Conservation (phyloP, 2,329 filamentous ascomycete genomes). For the Phialophora expanda region DNA sequence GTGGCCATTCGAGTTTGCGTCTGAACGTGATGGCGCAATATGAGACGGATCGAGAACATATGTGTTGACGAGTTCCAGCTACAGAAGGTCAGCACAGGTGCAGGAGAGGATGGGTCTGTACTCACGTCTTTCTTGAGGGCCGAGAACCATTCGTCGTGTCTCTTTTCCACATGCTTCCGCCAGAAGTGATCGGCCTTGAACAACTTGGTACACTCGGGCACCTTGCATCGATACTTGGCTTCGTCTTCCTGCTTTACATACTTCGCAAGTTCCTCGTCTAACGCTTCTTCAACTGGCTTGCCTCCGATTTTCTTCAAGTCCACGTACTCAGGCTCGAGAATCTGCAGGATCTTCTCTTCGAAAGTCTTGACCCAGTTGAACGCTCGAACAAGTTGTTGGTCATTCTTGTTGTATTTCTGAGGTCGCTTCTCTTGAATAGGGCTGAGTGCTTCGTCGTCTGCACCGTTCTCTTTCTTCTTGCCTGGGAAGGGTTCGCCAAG, state of each 20-base stretch:
- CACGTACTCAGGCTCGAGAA: constrained; percentile 85
- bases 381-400: constrained; percentile 89
- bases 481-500: constrained; percentile 80
- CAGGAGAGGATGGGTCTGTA: constrained; percentile 35
- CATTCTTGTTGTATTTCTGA: constrained; percentile 73
- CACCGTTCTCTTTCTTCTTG: constrained; percentile 73
- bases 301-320: constrained; percentile 91
- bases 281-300: constrained; percentile 79
- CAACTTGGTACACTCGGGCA: constrained; percentile 91
- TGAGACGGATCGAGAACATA: constrained; percentile 95
- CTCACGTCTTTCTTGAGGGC: constrained; percentile 81
- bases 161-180: constrained; percentile 97
- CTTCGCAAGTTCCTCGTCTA: constrained; percentile 84
- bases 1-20: constrained; percentile 94
- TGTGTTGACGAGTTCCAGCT: constrained; percentile 89
- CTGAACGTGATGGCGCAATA: constrained; percentile 89
- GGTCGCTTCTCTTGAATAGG: constrained; percentile 71
- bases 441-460: constrained; percentile 67
- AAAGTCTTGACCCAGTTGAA: constrained; percentile 99
- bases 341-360: constrained; percentile 92
- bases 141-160: constrained; percentile 86
- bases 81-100: constrained; percentile 44
- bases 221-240: constrained; percentile 94
- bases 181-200: constrained; percentile 98
- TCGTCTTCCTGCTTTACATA: constrained; percentile 97